Conservation (phyloP, 805 yeast genomes). For the Priceomyces medius region DNA sequence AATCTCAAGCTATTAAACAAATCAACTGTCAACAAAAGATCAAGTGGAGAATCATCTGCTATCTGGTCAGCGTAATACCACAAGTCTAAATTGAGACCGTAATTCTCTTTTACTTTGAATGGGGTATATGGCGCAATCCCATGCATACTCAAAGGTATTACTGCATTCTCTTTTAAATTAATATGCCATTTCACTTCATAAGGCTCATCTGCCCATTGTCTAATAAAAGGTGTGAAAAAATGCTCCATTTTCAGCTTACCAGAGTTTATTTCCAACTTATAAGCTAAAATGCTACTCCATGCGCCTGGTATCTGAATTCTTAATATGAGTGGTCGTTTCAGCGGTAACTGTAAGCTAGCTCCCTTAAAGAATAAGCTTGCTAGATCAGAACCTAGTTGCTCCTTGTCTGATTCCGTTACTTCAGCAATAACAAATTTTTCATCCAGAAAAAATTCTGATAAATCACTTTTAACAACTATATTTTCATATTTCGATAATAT, state of each 20-base stretch:
- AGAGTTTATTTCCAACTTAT: conserved; percentile 30
- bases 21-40: conserved; percentile 49
- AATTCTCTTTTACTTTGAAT: conserved; percentile 27
- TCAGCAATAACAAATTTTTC: conserved; percentile 41
- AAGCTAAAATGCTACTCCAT: conserved; percentile 63
- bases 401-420: conserved; percentile 21
- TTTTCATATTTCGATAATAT: conserved; percentile 46
- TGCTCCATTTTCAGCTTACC: conserved; percentile 9
- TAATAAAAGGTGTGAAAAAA: conserved; percentile 58
- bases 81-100: conserved; percentile 42
- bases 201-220: conserved; percentile 65
- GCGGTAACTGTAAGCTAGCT: conserved; percentile 41
- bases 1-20: conserved; percentile 61
- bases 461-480: conserved; percentile 46
- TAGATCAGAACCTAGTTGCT: conserved; percentile 27
- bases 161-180: conserved; percentile 37
- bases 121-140: conserved; percentile 74
- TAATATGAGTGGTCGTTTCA: conserved; percentile 42
- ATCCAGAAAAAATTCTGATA: conserved; percentile 4
- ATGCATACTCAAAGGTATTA: conserved; percentile 42
- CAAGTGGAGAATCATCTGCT: conserved; percentile 28
- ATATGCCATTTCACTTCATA: conserved; percentile 81
- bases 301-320: conserved; percentile 54
- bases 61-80: conserved; percentile 45
- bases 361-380: conserved; percentile 39